These are phyloP conservation scores for Pseudozyma thailandica DNA, from an alignment of 1,284 basidiomycete species.

Conservation along the genomic window DNA sequence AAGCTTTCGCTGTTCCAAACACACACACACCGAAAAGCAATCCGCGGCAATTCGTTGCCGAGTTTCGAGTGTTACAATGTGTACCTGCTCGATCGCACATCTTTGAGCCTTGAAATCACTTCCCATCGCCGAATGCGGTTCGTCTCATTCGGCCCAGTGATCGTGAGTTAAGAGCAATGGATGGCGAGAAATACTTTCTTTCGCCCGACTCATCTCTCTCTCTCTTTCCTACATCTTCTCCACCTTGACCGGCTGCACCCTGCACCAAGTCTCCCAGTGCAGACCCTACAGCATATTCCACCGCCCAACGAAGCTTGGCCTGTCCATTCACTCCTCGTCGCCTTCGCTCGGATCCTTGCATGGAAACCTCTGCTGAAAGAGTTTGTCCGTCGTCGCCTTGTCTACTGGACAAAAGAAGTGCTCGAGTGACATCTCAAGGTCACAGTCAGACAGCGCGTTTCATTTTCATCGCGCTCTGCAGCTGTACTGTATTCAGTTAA, in stretches of 20 bases:
- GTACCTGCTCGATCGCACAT: neutral
- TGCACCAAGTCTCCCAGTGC: conserved; percentile 10
- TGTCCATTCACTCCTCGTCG: no score
- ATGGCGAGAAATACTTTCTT: conserved; percentile 24
- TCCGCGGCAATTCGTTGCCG: neutral
- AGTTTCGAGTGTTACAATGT: neutral
- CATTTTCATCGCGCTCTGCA: neutral
- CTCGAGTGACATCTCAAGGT: no score
- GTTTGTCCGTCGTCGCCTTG: neutral
- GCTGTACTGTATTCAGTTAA: neutral
- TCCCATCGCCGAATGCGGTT: no score
- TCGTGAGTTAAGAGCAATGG: conserved; percentile 12
- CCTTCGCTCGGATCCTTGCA: no score
- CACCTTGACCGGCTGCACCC: conserved; percentile 43
- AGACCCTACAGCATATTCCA: neutral
- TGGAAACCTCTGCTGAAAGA: neutral
- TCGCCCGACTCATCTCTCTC: conserved; percentile 38
- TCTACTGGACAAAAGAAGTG: no score
- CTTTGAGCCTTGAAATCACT: no score
- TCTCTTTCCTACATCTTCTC: conserved; percentile 22
- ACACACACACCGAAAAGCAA: neutral
- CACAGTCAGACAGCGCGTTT: neutral
- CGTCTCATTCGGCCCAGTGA: conserved; percentile 47
- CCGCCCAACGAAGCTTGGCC: neutral
- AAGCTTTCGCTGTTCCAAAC: neutral